Percentiles rank a stretch among this genome's conserved stretches.
Evolutionary conservation across 371 early-diverging fungal genomes (phyloP).

Genomic region (Lichtheimia corymbifera): DNA sequence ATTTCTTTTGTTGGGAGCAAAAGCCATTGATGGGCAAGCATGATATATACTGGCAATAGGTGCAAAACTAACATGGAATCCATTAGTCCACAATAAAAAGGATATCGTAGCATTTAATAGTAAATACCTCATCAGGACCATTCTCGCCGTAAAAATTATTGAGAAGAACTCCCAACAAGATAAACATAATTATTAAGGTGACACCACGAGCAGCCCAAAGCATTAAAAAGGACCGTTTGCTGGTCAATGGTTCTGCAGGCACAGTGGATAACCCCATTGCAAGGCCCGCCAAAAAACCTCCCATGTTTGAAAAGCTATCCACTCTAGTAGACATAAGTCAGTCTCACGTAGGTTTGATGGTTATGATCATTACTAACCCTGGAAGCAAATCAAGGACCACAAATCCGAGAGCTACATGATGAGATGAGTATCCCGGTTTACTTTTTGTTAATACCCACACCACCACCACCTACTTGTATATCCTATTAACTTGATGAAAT

Average conservation of each 20-base stretch:
- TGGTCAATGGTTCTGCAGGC: constrained; percentile 24
- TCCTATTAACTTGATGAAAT: constrained; percentile 52
- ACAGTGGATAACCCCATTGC: constrained; percentile 43
- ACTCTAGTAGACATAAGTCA: constrained; percentile 34
- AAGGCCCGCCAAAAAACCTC: constrained; percentile 56
- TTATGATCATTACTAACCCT: constrained; percentile 56
- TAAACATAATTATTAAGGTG: background rate
- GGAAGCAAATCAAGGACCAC: constrained; percentile 73
- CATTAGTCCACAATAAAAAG: background rate
- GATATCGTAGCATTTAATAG: background rate
- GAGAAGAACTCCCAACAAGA: background rate
- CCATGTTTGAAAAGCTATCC: constrained; percentile 66
- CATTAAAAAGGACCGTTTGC: background rate
- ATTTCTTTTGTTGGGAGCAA: constrained; percentile 1
- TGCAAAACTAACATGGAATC: constrained; percentile 7
- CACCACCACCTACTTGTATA: constrained; percentile 10
- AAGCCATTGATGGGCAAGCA: constrained; percentile 19
- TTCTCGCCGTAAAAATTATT: constrained; percentile 13
- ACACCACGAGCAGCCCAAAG: constrained; percentile 10
- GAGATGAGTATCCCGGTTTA: background rate
- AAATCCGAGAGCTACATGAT: constrained; percentile 16
- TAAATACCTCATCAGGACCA: constrained; percentile 7
- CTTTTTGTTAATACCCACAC: background rate
- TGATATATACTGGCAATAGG: constrained; percentile 13
- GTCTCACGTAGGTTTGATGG: constrained; percentile 2